A percentile compares a stretch with the other conserved stretches of the same genome.
Conservation (phyloP, 2,329 filamentous ascomycete species). For the Neonectria ditissima region DNA sequence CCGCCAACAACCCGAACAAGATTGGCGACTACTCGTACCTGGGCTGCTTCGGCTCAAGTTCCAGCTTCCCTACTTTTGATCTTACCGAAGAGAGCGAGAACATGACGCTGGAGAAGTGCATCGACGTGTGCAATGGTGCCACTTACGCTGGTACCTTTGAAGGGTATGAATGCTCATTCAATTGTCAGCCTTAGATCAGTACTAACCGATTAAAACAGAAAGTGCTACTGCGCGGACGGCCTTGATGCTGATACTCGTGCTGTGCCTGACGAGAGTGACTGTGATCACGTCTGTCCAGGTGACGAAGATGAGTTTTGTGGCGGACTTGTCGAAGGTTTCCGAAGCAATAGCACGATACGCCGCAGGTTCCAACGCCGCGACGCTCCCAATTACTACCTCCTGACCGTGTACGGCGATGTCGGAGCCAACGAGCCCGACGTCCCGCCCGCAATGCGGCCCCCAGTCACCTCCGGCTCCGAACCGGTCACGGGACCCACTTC, state of each 20-base stretch:
- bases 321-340: slow-evolving; percentile 45
- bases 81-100: slow-evolving; percentile 42
- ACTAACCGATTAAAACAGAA: slow-evolving; percentile 36
- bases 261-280: slow-evolving; percentile 41
- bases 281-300: slow-evolving; percentile 57
- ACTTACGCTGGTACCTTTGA: slow-evolving; percentile 56
- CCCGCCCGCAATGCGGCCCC: slow-evolving; percentile 51
- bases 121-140: slow-evolving; percentile 50
- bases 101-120: slow-evolving; percentile 57
- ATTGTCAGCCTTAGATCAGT: neutral
- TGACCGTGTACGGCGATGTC: slow-evolving; percentile 59
- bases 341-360: slow-evolving; percentile 17
- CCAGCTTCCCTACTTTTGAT: slow-evolving; percentile 52
- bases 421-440: slow-evolving; percentile 43
- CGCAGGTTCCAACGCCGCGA: slow-evolving; percentile 43
- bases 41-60: slow-evolving; percentile 57
- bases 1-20: slow-evolving; percentile 47
- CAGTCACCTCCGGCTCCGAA: neutral
- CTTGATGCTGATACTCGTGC: slow-evolving; percentile 56
- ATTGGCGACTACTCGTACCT: slow-evolving; percentile 51
- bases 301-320: slow-evolving; percentile 56
- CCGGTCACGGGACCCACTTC: neutral
- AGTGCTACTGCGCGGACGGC: slow-evolving; percentile 59
- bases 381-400: slow-evolving; percentile 48
- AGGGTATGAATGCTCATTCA: slow-evolving; percentile 22